phyloP scores from a whole-genome alignment of 305 asterid species.

The Fraxinus albicans region DNA sequence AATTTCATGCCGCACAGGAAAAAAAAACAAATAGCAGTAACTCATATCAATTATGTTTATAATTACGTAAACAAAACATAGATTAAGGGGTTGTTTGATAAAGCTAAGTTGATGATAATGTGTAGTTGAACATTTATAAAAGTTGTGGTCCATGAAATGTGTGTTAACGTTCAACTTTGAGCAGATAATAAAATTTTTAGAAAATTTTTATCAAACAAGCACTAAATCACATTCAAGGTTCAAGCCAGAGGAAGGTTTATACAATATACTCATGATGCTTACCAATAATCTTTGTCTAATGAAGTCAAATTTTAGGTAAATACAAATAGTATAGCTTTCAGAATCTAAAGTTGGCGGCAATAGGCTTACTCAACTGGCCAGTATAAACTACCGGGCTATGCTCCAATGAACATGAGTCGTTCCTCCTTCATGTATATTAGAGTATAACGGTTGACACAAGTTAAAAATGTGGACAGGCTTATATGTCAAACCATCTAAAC shows the following conservation, averaged over 20 bases:
- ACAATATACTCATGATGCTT: background rate
- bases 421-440: background rate
- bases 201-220: too few species aligned
- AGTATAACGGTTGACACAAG: background rate
- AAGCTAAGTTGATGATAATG: background rate
- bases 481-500: background rate
- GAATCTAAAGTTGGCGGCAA: conserved; percentile 9
- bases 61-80: background rate
- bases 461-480: background rate
- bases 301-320: background rate
- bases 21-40: conserved; percentile 5
- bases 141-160: background rate
- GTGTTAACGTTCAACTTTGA: background rate
- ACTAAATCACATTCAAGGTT: background rate
- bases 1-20: background rate
- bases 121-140: background rate
- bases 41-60: background rate
- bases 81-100: background rate
- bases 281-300: background rate
- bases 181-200: background rate
- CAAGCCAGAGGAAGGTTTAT: background rate
- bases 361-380: conserved; percentile 2
- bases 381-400: background rate
- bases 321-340: background rate
- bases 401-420: background rate